phyloP scores from a whole-genome alignment of 2,329 filamentous ascomycete species.

The Hypoxylon sp. region DNA sequence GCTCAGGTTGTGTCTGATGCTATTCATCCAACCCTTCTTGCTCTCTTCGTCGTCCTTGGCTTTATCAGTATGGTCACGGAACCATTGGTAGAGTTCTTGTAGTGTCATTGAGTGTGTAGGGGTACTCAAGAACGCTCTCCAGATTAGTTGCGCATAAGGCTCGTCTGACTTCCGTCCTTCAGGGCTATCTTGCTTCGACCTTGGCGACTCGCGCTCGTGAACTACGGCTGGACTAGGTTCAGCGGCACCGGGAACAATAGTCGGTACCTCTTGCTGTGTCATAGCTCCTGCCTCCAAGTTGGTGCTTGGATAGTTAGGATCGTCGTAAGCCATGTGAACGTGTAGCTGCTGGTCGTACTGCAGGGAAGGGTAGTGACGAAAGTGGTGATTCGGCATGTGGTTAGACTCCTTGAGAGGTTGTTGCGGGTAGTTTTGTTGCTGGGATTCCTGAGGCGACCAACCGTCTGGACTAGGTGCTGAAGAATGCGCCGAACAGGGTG shows the following conservation, averaged over 20 bases:
- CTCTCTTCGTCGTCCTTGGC: conserved; percentile 63
- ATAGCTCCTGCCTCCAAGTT: conserved; percentile 22
- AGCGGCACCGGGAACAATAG: conserved; percentile 16
- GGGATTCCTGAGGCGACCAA: conserved; percentile 47
- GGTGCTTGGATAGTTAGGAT: conserved; percentile 8
- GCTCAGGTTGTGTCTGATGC: conserved; percentile 93
- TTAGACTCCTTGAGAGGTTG: conserved; percentile 33
- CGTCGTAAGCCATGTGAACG: conserved; percentile 31
- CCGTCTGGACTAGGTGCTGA: conserved; percentile 50
- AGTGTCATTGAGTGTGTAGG: conserved; percentile 79
- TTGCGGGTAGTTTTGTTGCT: conserved; percentile 38
- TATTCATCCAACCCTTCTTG: conserved; percentile 91
- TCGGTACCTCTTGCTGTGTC: conserved; percentile 27
- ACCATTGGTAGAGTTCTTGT: conserved; percentile 92
- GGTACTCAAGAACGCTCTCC: conserved; percentile 77
- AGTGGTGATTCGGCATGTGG: conserved; percentile 16
- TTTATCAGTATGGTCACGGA: conserved; percentile 83
- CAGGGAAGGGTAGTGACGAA: conserved; percentile 18
- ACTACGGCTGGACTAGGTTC: conserved; percentile 22
- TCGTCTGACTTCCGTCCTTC: conserved; percentile 59
- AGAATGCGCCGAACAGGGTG: conserved; percentile 25
- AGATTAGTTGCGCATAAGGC: conserved; percentile 88
- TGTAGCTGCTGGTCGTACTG: conserved; percentile 35
- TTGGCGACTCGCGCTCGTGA: conserved; percentile 26
- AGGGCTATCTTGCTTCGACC: conserved; percentile 42